A percentile compares a stretch with the other conserved stretches of the same genome.
phyloP scores from a whole-genome alignment of 2,329 filamentous ascomycete genomes.

The Colletotrichum scovillei region DNA sequence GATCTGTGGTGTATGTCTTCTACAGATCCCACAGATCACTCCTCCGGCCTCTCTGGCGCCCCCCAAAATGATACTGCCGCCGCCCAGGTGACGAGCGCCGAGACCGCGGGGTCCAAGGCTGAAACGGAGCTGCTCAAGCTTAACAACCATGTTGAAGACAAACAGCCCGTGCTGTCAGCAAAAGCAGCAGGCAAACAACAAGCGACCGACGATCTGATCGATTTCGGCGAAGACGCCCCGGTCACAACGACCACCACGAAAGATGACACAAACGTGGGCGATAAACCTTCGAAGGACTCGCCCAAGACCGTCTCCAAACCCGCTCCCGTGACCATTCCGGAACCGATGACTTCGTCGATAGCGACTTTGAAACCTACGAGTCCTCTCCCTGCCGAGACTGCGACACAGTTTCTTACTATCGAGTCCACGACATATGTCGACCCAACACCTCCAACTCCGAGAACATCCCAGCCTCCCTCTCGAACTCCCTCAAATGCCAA shows the following conservation, averaged over 20 bases:
- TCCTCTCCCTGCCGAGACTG: slow-evolving; percentile 48
- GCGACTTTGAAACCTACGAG: slow-evolving; percentile 61
- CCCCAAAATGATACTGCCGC: slow-evolving; percentile 24
- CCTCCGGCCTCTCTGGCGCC: slow-evolving; percentile 29
- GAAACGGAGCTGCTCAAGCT: slow-evolving; percentile 26
- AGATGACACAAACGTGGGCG: background rate
- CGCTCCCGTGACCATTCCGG: slow-evolving; percentile 17
- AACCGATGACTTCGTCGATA: slow-evolving; percentile 58
- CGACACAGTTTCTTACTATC: slow-evolving; percentile 58
- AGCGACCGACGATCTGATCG: slow-evolving; percentile 33
- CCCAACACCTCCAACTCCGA: slow-evolving; percentile 68
- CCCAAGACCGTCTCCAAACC: background rate
- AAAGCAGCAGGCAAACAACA: slow-evolving; percentile 29
- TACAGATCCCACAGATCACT: slow-evolving; percentile 27
- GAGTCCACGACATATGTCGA: slow-evolving; percentile 64
- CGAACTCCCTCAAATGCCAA: slow-evolving; percentile 67
- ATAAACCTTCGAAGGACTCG: slow-evolving; percentile 4
- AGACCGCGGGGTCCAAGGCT: slow-evolving; percentile 33
- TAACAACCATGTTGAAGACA: background rate
- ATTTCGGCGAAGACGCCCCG: slow-evolving; percentile 29
- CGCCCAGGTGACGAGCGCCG: slow-evolving; percentile 37
- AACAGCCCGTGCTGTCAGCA: slow-evolving; percentile 16
- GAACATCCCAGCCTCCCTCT: slow-evolving; percentile 66
- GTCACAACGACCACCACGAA: background rate
- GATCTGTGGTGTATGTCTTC: slow-evolving; percentile 37